phyloP scores from a whole-genome alignment of 208 protist species.

The Histomonas meleagridis region DNA sequence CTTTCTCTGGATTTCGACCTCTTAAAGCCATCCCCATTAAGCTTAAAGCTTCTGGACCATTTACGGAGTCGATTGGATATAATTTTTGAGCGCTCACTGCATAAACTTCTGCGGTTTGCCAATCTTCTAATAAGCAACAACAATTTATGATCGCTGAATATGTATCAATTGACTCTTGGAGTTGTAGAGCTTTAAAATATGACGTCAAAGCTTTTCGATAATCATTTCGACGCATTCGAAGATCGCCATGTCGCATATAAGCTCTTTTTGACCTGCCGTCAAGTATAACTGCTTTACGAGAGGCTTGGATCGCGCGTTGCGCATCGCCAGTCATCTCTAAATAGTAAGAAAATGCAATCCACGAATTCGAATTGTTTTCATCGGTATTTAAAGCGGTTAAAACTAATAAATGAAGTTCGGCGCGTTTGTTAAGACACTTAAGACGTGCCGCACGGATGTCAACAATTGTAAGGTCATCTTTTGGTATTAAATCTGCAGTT shows the following conservation, averaged over 20 bases:
- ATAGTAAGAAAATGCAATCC: neutral
- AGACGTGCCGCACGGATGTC: neutral
- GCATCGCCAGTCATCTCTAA: neutral
- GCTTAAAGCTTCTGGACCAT: neutral
- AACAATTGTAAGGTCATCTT: neutral
- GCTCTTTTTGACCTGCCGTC: neutral
- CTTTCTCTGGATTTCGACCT: neutral
- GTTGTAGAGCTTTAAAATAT: neutral
- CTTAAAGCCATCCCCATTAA: neutral
- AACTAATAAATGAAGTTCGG: neutral
- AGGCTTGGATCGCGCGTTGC: neutral
- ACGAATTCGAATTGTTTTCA: neutral
- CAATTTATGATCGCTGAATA: neutral
- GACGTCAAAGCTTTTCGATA: neutral
- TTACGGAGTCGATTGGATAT: neutral
- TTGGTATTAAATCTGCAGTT: neutral
- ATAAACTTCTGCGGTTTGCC: neutral
- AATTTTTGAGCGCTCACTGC: neutral
- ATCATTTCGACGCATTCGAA: neutral
- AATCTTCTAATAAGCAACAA: neutral
- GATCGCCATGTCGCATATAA: slow-evolving; percentile 9
- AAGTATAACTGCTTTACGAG: neutral
- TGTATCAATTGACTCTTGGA: neutral
- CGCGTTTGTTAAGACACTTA: neutral
- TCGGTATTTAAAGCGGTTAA: neutral